phyloP scores from a whole-genome alignment of 768 basidiomycete species.

The Zangia roseola region DNA sequence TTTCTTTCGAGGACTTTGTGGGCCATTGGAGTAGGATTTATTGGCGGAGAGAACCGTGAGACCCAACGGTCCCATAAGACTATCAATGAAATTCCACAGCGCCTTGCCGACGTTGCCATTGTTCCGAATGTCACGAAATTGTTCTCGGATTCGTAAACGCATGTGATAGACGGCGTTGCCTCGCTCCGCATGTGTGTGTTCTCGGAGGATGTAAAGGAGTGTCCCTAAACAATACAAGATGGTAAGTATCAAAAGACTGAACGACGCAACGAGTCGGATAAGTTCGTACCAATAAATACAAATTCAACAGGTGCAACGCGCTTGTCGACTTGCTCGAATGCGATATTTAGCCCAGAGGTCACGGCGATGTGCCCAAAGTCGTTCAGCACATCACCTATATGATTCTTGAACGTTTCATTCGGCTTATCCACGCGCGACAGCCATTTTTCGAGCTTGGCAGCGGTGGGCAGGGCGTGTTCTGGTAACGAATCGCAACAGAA shows the following conservation, averaged over 20 bases:
- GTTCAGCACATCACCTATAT: slow-evolving; percentile 52
- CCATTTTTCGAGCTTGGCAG: slow-evolving; percentile 54
- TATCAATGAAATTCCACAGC: slow-evolving; percentile 57
- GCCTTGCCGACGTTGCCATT: slow-evolving; percentile 54
- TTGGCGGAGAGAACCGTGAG: slow-evolving; percentile 28
- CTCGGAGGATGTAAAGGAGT: slow-evolving; percentile 55
- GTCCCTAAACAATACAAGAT: slow-evolving; percentile 59
- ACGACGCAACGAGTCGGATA: not conserved
- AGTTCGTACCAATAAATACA: slow-evolving; percentile 67
- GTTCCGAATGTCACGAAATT: slow-evolving; percentile 63
- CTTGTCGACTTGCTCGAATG: slow-evolving; percentile 53
- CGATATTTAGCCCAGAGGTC: slow-evolving; percentile 38
- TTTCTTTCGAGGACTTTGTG: slow-evolving; percentile 26
- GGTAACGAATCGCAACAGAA: slow-evolving; percentile 59
- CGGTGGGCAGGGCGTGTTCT: slow-evolving; percentile 49
- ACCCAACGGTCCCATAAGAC: slow-evolving; percentile 35
- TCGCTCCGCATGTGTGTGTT: slow-evolving; percentile 40
- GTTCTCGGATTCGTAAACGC: slow-evolving; percentile 51
- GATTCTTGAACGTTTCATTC: slow-evolving; percentile 45
- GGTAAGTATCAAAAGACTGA: not conserved
- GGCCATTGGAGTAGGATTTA: slow-evolving; percentile 11
- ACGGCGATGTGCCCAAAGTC: slow-evolving; percentile 55
- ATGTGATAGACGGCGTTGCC: slow-evolving; percentile 58
- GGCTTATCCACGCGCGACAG: slow-evolving; percentile 39
- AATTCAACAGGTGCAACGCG: slow-evolving; percentile 75